Conservation (phyloP, 2,329 filamentous ascomycete species). For the Blastomyces percursus region DNA sequence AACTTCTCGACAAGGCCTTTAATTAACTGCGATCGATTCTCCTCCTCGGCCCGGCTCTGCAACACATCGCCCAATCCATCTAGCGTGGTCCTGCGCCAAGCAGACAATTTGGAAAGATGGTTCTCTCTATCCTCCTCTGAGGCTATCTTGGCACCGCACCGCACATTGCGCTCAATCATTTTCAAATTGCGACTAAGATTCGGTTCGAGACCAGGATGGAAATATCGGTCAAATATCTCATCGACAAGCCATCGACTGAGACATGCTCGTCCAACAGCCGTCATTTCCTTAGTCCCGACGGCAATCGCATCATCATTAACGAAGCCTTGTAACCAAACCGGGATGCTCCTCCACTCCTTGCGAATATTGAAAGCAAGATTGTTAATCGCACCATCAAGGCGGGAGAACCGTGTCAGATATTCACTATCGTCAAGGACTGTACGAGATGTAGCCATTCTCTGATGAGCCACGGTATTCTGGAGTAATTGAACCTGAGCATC, state of each 20-base stretch:
- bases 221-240: conserved; percentile 81
- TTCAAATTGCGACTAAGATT: conserved; percentile 70
- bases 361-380: conserved; percentile 93
- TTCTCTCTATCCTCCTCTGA: conserved; percentile 85
- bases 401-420: conserved; percentile 78
- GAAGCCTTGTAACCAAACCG: conserved; percentile 64
- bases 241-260: conserved; percentile 85
- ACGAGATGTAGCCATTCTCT: conserved; percentile 85
- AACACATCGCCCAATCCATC: conserved; percentile 73
- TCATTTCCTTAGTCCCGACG: conserved; percentile 96
- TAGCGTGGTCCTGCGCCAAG: conserved; percentile 86
- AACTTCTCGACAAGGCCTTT: conserved; percentile 58
- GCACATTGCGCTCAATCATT: conserved; percentile 75
- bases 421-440: conserved; percentile 93
- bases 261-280: conserved; percentile 76
- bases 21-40: conserved; percentile 59
- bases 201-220: conserved; percentile 77
- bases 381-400: conserved; percentile 85
- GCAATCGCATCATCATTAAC: conserved; percentile 77
- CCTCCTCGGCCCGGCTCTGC: conserved; percentile 51
- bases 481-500: conserved; percentile 82
- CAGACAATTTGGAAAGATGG: conserved; percentile 73
- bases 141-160: conserved; percentile 59
- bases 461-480: conserved; percentile 94
- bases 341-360: conserved; percentile 80